These are phyloP conservation scores for Phaeosphaeria sp. DNA, from an alignment of 2,329 filamentous ascomycete species.

Conservation along the genomic window DNA sequence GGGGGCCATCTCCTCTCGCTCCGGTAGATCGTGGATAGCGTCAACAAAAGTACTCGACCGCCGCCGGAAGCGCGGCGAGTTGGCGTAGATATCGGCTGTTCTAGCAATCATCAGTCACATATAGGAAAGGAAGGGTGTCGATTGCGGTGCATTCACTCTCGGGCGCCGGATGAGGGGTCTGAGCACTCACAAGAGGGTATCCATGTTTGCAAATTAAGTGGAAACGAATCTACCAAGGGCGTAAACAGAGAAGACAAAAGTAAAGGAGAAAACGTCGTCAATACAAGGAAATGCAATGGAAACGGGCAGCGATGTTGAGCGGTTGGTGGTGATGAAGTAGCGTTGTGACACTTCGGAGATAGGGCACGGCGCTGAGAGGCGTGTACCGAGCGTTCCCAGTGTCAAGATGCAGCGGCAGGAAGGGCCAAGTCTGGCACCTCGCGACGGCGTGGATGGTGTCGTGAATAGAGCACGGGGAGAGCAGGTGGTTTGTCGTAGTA, in stretches of 20 bases:
- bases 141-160: constrained; percentile 13
- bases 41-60: constrained; percentile 97
- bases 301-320: constrained; percentile 8
- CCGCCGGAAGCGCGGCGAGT: constrained; percentile 85
- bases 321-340: constrained; percentile 23
- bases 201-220: constrained; percentile 53
- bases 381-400: constrained; percentile 29
- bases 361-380: constrained; percentile 21
- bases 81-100: constrained; percentile 90
- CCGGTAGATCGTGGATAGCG: constrained; percentile 91
- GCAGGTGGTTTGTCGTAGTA: background rate
- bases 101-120: constrained; percentile 54
- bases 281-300: constrained; percentile 1
- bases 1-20: constrained; percentile 84
- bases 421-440: background rate
- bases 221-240: constrained; percentile 7
- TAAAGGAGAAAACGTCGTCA: constrained; percentile 9
- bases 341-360: constrained; percentile 17
- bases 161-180: constrained; percentile 22
- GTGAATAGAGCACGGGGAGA: constrained; percentile 5
- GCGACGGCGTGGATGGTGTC: constrained; percentile 11
- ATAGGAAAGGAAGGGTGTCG: constrained; percentile 1
- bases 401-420: constrained; percentile 22
- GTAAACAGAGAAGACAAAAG: constrained; percentile 7
- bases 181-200: constrained; percentile 66